phyloP scores from a whole-genome alignment of 2,329 filamentous ascomycete species.

The Claviceps sp. region DNA sequence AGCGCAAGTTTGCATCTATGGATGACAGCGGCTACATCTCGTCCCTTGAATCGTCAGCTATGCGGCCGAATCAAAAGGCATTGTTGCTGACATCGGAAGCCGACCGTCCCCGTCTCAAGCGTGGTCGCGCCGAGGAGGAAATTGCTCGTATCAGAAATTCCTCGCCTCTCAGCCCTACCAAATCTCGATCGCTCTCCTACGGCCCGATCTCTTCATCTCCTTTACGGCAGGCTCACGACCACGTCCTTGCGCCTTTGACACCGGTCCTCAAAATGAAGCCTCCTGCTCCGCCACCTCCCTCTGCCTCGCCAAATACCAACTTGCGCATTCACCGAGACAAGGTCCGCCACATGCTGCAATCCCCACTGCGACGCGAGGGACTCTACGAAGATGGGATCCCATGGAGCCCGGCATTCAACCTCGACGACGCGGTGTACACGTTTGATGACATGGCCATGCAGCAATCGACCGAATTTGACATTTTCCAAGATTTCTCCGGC shows the following conservation, averaged over 20 bases:
- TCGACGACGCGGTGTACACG: conserved; percentile 42
- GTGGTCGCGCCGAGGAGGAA: conserved; percentile 86
- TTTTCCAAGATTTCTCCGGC: conserved; percentile 34
- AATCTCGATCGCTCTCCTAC: conserved; percentile 42
- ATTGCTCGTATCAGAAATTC: conserved; percentile 87
- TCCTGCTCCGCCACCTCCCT: conserved; percentile 43
- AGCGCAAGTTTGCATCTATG: conserved; percentile 66
- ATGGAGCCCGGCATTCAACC: conserved; percentile 54
- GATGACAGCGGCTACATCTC: conserved; percentile 96
- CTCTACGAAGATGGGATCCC: conserved; percentile 34
- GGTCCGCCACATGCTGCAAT: conserved; percentile 70
- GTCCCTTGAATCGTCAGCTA: conserved; percentile 80
- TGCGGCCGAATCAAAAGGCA: conserved; percentile 53
- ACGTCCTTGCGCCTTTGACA: conserved; percentile 65
- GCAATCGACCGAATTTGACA: conserved; percentile 45
- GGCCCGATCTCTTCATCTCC: conserved; percentile 55
- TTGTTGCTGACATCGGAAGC: conserved; percentile 64
- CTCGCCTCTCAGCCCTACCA: conserved; percentile 83
- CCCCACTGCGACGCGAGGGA: conserved; percentile 44
- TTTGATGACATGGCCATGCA: conserved; percentile 36
- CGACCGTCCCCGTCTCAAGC: conserved; percentile 68
- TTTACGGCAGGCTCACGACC: conserved; percentile 41
- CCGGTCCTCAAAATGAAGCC: conserved; percentile 71
- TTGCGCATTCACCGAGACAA: conserved; percentile 75
- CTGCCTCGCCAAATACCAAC: conserved; percentile 86